A percentile compares a stretch with the other conserved stretches of the same genome.
These are phyloP conservation scores for Thelonectria olida DNA, from an alignment of 2,329 filamentous ascomycete genomes.

Conservation along the genomic window DNA sequence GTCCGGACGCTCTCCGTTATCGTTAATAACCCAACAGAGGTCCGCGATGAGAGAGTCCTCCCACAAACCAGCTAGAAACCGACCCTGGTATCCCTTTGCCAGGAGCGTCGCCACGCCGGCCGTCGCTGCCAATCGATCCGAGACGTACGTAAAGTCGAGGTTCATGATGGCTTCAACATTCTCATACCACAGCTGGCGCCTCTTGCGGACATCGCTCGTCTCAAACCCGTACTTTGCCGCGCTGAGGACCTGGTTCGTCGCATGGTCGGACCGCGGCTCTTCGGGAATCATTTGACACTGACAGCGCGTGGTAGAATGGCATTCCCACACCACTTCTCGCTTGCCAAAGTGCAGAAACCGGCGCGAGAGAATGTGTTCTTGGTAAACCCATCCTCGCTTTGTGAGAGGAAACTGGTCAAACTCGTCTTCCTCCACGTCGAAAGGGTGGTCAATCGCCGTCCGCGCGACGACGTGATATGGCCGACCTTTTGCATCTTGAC, in stretches of 20 bases:
- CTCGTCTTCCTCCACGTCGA: slow-evolving; percentile 16
- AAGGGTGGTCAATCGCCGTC: slow-evolving; percentile 22
- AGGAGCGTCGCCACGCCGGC: slow-evolving; percentile 20
- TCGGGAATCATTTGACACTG: slow-evolving; percentile 22
- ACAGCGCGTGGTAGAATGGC: slow-evolving; percentile 24
- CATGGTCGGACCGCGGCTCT: slow-evolving; percentile 3
- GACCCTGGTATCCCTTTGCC: slow-evolving; percentile 2
- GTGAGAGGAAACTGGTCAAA: slow-evolving; percentile 19
- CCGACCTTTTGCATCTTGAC: not conserved
- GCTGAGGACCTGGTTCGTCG: slow-evolving; percentile 23
- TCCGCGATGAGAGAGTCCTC: slow-evolving; percentile 21
- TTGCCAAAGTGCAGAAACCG: slow-evolving; percentile 28
- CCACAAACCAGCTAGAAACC: slow-evolving; percentile 27
- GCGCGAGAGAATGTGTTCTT: slow-evolving; percentile 27
- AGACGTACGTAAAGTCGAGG: slow-evolving; percentile 25
- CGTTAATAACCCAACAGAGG: slow-evolving; percentile 24
- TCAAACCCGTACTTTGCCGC: slow-evolving; percentile 12
- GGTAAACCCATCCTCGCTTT: slow-evolving; percentile 27
- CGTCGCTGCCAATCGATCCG: slow-evolving; percentile 21
- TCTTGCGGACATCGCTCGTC: not conserved
- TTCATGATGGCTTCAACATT: slow-evolving; percentile 26
- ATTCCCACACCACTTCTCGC: slow-evolving; percentile 30
- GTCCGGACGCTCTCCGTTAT: slow-evolving; percentile 11
- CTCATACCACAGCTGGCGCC: slow-evolving; percentile 24
- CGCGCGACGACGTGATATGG: slow-evolving; percentile 18